Evolutionary conservation across 1,284 basidiomycete species (phyloP).

Genomic region (Mycena citricolor): DNA sequence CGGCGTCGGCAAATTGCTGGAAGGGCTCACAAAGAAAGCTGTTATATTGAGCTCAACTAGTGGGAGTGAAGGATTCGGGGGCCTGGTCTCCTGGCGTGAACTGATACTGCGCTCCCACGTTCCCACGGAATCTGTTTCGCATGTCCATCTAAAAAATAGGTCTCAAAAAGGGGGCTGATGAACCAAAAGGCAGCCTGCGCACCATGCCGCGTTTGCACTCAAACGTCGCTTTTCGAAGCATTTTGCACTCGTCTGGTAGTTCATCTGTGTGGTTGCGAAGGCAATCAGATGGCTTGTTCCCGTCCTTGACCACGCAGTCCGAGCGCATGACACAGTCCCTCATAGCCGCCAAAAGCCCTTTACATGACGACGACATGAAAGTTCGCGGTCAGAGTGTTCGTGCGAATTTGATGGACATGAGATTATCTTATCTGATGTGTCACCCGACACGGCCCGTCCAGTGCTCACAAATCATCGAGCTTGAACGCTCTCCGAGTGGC

Average conservation of each 20-base stretch:
- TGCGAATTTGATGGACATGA: not conserved
- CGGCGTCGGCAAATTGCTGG: not conserved
- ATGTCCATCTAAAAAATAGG: constrained; percentile 64
- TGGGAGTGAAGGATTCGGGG: no score
- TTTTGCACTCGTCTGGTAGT: constrained; percentile 74
- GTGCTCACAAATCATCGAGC: no score
- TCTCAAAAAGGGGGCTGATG: not conserved
- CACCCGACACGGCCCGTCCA: constrained; percentile 1
- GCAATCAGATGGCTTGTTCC: constrained; percentile 74
- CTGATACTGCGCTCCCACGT: constrained; percentile 54
- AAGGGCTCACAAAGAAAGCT: not conserved
- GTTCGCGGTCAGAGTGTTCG: constrained; percentile 2
- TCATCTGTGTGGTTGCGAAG: constrained; percentile 69
- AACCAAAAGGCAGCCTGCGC: constrained; percentile 30
- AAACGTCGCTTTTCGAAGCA: constrained; percentile 74
- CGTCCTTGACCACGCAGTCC: constrained; percentile 79
- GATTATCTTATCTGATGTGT: no score
- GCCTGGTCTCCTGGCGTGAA: constrained; percentile 36
- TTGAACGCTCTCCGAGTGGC: no score
- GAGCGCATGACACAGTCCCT: constrained; percentile 79
- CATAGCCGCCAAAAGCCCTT: constrained; percentile 69
- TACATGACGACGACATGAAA: constrained; percentile 76
- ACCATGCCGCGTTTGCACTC: constrained; percentile 90
- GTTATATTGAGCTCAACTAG: no score
- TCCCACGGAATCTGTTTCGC: constrained; percentile 80